Evolutionary conservation across 768 basidiomycete genomes (phyloP).

Genomic region (Pisolithus tinctorius): DNA sequence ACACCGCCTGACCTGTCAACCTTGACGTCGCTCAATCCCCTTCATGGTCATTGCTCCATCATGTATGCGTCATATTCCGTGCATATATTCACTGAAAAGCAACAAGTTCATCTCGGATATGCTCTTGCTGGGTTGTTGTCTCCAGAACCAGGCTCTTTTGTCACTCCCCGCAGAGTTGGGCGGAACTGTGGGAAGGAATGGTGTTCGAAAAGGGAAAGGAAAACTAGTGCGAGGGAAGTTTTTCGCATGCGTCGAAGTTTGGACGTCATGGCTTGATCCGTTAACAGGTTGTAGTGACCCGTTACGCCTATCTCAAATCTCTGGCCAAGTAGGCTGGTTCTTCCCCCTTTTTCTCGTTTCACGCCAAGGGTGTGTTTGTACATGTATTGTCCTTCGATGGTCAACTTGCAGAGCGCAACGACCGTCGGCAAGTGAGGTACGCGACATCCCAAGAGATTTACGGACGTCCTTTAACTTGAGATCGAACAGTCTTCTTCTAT

Average conservation of each 20-base stretch:
- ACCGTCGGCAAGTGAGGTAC: no score
- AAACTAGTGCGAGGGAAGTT: slow-evolving; percentile 9
- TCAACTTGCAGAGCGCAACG: no score
- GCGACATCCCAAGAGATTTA: no score
- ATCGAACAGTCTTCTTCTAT: no score
- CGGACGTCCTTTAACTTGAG: no score
- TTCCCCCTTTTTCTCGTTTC: no score
- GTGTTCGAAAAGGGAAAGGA: slow-evolving; percentile 27
- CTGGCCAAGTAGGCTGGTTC: no score
- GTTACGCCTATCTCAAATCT: no score
- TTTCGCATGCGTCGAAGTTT: background rate
- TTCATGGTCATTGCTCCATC: slow-evolving; percentile 39
- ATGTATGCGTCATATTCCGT: slow-evolving; percentile 45
- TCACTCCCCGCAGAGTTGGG: slow-evolving; percentile 13
- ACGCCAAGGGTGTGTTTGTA: no score
- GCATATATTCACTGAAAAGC: slow-evolving; percentile 17
- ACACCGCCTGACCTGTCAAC: slow-evolving; percentile 21
- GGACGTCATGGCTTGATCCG: background rate
- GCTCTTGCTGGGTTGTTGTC: slow-evolving; percentile 16
- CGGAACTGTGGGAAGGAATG: slow-evolving; percentile 12
- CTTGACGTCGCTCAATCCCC: slow-evolving; percentile 35
- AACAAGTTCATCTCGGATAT: slow-evolving; percentile 13
- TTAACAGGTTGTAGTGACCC: background rate
- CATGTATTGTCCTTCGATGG: no score
- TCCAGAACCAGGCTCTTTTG: slow-evolving; percentile 14